phyloP scores from a whole-genome alignment of 305 asterid genomes.

The Solanum hybrid region DNA sequence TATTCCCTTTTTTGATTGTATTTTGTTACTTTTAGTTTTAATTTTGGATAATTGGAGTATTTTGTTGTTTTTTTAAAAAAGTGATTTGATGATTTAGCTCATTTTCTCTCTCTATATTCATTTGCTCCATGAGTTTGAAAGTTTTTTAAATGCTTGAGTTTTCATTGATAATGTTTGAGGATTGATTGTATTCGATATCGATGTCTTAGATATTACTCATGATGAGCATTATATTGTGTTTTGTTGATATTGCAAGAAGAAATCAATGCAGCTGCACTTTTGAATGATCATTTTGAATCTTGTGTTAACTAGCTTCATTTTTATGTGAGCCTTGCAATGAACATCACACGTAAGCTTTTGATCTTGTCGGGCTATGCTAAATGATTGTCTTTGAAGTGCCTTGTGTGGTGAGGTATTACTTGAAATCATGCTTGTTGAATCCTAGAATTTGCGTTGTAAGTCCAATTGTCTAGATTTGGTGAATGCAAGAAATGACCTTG shows the following conservation, averaged over 20 bases:
- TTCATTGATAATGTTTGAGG: background rate
- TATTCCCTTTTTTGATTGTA: background rate
- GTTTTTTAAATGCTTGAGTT: background rate
- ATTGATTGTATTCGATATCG: background rate
- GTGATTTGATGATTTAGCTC: background rate
- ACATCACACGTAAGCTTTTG: background rate
- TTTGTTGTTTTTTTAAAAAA: no score
- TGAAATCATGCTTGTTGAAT: background rate
- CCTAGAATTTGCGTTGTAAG: background rate
- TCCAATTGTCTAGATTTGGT: background rate
- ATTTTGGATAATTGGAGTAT: background rate
- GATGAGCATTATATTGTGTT: background rate
- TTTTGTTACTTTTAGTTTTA: no score
- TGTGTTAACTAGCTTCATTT: background rate
- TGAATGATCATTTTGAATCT: background rate
- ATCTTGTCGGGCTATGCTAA: background rate
- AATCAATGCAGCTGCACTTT: background rate
- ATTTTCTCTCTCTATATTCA: no score
- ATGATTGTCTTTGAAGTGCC: background rate
- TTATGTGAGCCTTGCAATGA: background rate
- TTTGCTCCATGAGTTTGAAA: background rate
- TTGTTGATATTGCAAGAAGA: background rate
- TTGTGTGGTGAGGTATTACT: background rate
- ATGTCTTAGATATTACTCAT: background rate
- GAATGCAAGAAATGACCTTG: background rate